These are phyloP conservation scores for Daedaleopsis nitida DNA, from an alignment of 768 basidiomycete species.

Conservation along the genomic window DNA sequence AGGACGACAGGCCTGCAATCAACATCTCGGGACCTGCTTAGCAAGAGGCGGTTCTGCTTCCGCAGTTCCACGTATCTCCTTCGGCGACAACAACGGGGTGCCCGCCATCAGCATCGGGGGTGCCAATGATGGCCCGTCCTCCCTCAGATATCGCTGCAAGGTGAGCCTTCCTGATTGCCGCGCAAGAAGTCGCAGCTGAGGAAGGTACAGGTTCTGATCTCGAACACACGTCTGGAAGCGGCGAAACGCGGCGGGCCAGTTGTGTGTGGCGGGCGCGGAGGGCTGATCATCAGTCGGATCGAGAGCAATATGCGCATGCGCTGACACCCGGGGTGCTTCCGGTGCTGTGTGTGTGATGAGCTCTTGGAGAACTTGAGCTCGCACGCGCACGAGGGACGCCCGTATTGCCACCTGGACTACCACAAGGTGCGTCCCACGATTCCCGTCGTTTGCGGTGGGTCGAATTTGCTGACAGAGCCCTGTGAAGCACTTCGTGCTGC, in stretches of 20 bases:
- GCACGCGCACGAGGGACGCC: slow-evolving; percentile 83
- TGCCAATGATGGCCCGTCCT: slow-evolving; percentile 10
- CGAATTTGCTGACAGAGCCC: background rate
- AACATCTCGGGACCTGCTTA: slow-evolving; percentile 13
- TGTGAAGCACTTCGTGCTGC: slow-evolving; percentile 81
- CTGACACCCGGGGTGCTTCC: slow-evolving; percentile 97
- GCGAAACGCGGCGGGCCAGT: slow-evolving; percentile 47
- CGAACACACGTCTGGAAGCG: slow-evolving; percentile 20
- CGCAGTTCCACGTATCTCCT: slow-evolving; percentile 31
- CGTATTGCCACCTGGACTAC: slow-evolving; percentile 95
- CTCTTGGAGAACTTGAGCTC: slow-evolving; percentile 91
- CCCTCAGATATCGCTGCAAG: slow-evolving; percentile 21
- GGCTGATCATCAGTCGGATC: slow-evolving; percentile 81
- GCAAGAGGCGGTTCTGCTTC: background rate
- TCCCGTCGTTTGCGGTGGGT: background rate
- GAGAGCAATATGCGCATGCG: slow-evolving; percentile 85
- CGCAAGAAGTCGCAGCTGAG: slow-evolving; percentile 8
- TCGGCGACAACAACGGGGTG: slow-evolving; percentile 24
- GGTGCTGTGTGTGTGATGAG: slow-evolving; percentile 74
- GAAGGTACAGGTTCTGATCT: slow-evolving; percentile 10
- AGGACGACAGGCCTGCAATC: slow-evolving; percentile 26
- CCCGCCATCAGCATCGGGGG: slow-evolving; percentile 26
- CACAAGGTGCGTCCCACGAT: slow-evolving; percentile 71
- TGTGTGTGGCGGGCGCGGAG: slow-evolving; percentile 77
- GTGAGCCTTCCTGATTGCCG: slow-evolving; percentile 2